Conservation (phyloP, 2,329 filamentous ascomycete species). For the Beauveria bassiana region DNA sequence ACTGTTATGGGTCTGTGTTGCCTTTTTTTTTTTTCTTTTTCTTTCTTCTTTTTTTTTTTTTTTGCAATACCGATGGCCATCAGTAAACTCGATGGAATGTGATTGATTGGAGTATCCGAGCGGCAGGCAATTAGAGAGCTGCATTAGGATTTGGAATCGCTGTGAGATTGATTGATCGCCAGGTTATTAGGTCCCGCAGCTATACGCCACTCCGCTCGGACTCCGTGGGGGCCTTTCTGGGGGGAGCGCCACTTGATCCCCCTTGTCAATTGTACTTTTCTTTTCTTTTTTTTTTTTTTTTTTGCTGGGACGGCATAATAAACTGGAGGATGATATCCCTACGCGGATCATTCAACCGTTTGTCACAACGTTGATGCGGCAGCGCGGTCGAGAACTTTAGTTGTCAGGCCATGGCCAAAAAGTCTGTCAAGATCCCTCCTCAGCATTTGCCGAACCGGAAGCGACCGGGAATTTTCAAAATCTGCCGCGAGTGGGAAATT, state of each 20-base stretch:
- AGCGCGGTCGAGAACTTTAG: too few species aligned
- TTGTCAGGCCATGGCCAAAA: too few species aligned
- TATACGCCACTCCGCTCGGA: constrained; percentile 8
- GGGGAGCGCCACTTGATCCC: not conserved
- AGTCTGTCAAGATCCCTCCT: not conserved
- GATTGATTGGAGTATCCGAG: not conserved
- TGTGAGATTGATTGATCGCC: constrained; percentile 7
- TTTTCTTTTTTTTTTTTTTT: too few species aligned
- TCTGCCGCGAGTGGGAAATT: not conserved
- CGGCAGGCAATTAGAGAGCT: not conserved
- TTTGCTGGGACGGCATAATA: not conserved
- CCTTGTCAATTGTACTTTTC: not conserved
- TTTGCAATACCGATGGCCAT: not conserved
- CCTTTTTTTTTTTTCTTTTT: too few species aligned
- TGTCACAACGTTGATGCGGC: too few species aligned
- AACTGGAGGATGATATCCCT: not conserved
- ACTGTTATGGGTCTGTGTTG: not conserved
- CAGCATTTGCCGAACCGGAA: not conserved
- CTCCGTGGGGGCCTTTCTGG: not conserved
- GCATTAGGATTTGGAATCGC: constrained; percentile 5
- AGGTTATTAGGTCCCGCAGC: constrained; percentile 1
- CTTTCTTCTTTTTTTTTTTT: too few species aligned
- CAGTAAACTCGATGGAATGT: not conserved
- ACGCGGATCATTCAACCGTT: not conserved
- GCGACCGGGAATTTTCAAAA: not conserved